Evolutionary conservation across 345 rosid species (phyloP), one percentile per base, ranked within the genome.

Genomic region (Trapa bicornis): DNA sequence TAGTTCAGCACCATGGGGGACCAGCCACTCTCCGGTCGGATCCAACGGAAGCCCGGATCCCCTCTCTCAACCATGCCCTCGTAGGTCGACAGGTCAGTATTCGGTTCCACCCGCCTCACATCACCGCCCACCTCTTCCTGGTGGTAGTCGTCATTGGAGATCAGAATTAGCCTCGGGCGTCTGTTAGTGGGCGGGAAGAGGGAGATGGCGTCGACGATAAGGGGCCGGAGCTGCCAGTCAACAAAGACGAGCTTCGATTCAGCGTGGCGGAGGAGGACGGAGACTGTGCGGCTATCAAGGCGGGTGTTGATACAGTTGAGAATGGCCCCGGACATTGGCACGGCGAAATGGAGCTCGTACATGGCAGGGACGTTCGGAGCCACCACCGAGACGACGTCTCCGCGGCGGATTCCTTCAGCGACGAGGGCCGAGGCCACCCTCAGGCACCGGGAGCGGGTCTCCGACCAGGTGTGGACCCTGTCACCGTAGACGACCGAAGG

Each of bases 261-360:
- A 43, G 81, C 53, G 81, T 92, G 98, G 0, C 66, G 81, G 65
- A 92, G 89, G 67, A 86, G 85, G 22, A 83, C 37, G 47, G 92
- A 87, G 70, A 89, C 66, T 0, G 91, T 87, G 45, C 90, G 86
- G 3, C 89, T 76, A 65, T 92, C 98, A 7, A 92, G 92, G 36
- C 98, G 96, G n/a, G 84, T 82, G 79, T 92, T 92, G 86, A 92
- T 68, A 79, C 67, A 76, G 82, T 89, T 89, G 70, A 89, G 89
- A 68, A 92, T 53, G 15, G 95, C 95, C 10, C 96, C 96, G 47
- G 87, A 9, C 87, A 89, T 82, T 47, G 96, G 96, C 6, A 89
- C 86, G 17, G 94, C 91, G 64, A 92, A 87, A 17, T 89, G 98
- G 57, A 87, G 90, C 92, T 92, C 98, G 73, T 92, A 87, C 92